A percentile compares a stretch with the other conserved stretches of the same genome.
Conservation (phyloP, 1,139 yeast genomes). For the Chernovozyma aurita region DNA sequence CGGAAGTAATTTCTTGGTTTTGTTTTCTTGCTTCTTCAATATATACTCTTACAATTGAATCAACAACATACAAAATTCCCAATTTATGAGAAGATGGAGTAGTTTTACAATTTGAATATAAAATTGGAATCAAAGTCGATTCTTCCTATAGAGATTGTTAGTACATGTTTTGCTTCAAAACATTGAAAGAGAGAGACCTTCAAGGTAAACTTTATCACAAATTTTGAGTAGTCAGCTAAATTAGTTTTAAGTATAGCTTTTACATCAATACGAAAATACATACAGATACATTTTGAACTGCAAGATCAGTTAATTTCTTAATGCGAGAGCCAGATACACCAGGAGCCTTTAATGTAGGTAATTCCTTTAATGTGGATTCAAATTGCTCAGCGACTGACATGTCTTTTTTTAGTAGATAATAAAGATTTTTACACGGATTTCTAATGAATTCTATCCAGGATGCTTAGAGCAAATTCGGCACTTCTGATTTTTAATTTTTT, state of each 20-base stretch:
- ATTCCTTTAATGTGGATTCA: conserved; percentile 66
- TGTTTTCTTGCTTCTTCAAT: conserved; percentile 67
- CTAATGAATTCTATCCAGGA: too few species aligned
- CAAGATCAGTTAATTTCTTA: conserved; percentile 74
- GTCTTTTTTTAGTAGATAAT: not conserved
- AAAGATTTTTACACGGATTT: too few species aligned
- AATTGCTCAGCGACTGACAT: conserved; percentile 54
- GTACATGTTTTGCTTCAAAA: conserved; percentile 1
- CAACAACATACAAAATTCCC: conserved; percentile 87
- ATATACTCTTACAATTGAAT: conserved; percentile 84
- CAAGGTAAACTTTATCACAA: too few species aligned
- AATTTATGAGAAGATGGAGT: conserved; percentile 80
- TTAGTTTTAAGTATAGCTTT: too few species aligned
- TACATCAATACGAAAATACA: conserved; percentile 8
- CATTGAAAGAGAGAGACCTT: too few species aligned
- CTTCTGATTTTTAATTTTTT: too few species aligned
- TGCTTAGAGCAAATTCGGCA: too few species aligned
- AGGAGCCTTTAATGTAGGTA: conserved; percentile 74
- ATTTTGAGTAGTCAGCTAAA: too few species aligned
- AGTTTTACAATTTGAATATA: conserved; percentile 66
- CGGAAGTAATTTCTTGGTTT: conserved; percentile 39
- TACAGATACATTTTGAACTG: conserved; percentile 60
- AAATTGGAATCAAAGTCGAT: conserved; percentile 52
- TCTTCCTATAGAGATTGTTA: conserved; percentile 33
- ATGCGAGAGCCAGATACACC: conserved; percentile 97